Conservation (phyloP, 1,139 yeast genomes). For the Geotrichum macrosporum region DNA sequence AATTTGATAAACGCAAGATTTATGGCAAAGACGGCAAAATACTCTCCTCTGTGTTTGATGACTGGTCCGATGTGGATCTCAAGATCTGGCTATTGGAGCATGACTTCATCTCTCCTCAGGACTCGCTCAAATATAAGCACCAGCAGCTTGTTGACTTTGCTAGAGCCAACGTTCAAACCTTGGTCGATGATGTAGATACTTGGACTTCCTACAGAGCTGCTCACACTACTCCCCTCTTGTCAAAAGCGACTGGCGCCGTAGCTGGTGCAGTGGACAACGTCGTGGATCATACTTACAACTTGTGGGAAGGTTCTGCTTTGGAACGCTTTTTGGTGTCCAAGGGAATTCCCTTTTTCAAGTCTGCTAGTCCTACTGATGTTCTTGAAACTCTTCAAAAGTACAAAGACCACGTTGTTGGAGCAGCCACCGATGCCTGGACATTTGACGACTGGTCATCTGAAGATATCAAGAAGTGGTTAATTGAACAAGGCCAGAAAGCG, state of each 20-base stretch:
- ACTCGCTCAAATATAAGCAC: background rate
- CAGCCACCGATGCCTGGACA: conserved; percentile 38
- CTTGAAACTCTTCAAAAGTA: background rate
- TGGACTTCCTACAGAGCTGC: conserved; percentile 8
- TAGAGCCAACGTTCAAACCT: conserved; percentile 3
- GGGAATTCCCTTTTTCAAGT: background rate
- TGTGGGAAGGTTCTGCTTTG: conserved; percentile 17
- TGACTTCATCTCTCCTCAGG: conserved; percentile 4
- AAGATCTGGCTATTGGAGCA: conserved; percentile 16
- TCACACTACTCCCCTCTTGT: conserved; percentile 10
- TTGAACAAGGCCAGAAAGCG: conserved; percentile 13
- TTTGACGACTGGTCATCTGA: conserved; percentile 43
- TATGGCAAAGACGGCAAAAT: conserved; percentile 16
- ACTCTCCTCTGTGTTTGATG: conserved; percentile 6
- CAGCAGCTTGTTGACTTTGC: conserved; percentile 16
- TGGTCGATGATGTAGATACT: conserved; percentile 13
- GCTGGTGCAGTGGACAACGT: conserved; percentile 9
- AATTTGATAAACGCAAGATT: conserved; percentile 12
- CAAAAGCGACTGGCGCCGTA: no score
- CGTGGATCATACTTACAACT: conserved; percentile 9
- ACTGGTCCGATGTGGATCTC: conserved; percentile 16
- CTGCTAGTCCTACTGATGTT: background rate
- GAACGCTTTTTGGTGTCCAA: conserved; percentile 8
- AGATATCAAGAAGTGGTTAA: conserved; percentile 17
- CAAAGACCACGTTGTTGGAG: background rate